A percentile compares a stretch with the other conserved stretches of the same genome.
Evolutionary conservation across 345 rosid genomes (phyloP).

Genomic region (Aquilaria yunnanensis): DNA sequence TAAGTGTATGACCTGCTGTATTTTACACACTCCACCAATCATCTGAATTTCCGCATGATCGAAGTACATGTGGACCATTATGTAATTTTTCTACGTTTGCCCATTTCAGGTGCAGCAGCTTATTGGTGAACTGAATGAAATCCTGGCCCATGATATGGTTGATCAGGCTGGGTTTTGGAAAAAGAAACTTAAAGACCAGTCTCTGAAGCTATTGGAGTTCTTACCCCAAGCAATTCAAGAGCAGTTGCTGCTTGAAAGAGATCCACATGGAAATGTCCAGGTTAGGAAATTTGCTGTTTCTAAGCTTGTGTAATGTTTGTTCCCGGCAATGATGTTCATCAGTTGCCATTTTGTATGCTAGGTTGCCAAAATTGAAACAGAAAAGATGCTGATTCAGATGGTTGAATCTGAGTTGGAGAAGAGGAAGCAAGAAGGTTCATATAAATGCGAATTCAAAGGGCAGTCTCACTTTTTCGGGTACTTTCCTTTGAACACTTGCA

Average conservation of each 20-base stretch:
- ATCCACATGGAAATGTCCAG: conserved; percentile 99
- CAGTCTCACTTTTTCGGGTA: conserved; percentile 98
- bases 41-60: neutral
- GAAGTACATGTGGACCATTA: neutral
- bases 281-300: conserved; percentile 25
- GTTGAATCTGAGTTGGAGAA: conserved; percentile 90
- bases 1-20: conserved; percentile 8
- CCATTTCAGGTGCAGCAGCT: conserved; percentile 75
- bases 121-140: conserved; percentile 83
- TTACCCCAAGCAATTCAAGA: too few species aligned
- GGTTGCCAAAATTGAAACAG: conserved; percentile 26
- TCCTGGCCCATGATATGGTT: conserved; percentile 71
- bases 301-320: too few species aligned
- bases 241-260: too few species aligned
- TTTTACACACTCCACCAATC: neutral
- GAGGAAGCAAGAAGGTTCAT: conserved; percentile 65
- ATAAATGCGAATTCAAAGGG: conserved; percentile 61
- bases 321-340: too few species aligned
- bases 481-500: neutral
- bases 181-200: conserved; percentile 4
- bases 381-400: conserved; percentile 98
- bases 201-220: too few species aligned
- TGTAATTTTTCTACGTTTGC: conserved; percentile 39
- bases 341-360: conserved; percentile 7
- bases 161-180: conserved; percentile 83